Base-by-base conservation (phyloP, 108 stramenopile genomes). In the Cylindrotheca fusiformis region DNA sequence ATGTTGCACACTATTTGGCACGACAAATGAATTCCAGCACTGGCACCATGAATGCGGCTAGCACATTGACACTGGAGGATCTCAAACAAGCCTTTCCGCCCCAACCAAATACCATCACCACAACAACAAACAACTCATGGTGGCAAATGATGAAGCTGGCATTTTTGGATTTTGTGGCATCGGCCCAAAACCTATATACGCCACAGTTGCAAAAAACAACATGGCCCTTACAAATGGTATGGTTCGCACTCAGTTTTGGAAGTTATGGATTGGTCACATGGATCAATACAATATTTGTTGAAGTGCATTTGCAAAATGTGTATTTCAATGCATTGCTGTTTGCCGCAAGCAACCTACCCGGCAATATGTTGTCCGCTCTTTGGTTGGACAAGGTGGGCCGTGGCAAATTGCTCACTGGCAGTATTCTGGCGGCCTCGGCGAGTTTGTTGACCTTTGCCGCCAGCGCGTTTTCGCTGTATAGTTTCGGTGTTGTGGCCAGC, bases 321-420 rank as follows among this genome's bases (percentile, higher is more conserved):
- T 92, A 92, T 52, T 75, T 74, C 48, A 92, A 88, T 68, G 79
- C 87, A 22, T 69, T 92, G 23, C 63, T 92, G 26, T 92, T 92
- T 72, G 87, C 90, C 8, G 21, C 67, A 25, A 67, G 81, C 32
- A 88, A 78, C 63, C 55, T 92, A 29, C 90, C 90, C 3, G 90
- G 90, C 26, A 92, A 88, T 60, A 48, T 88, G 1, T 44, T 88
- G 0, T 64, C 81, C 8, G 62, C 76, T 18, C 14, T 83, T 21
- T 73, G 75, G 51, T 68, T 86, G 59, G 90, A 92, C 46, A 55
- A 50, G 36, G 60, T 60, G 20, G 83, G 87, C 20, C 73, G 90
- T 45, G 53, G 72, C 26, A 52, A 27, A 8, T 59, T 88, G 74
- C 60, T 92, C 55, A 55, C 79, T 10, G 57, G 71, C 25, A 78